Conservation (phyloP, 768 basidiomycete species). For the Russula olivacea region DNA sequence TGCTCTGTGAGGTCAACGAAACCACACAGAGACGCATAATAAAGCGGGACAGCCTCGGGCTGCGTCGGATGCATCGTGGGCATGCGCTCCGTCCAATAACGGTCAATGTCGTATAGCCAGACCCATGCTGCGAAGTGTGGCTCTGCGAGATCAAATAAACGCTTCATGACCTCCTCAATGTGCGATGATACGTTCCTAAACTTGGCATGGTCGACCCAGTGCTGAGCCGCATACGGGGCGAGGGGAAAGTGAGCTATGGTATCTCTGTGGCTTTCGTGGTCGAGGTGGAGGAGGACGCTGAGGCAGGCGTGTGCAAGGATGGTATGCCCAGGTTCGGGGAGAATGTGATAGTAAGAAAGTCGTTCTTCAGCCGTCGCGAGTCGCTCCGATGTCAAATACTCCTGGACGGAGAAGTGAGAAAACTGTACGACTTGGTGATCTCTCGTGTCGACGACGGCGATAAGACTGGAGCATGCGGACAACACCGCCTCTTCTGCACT, state of each 20-base stretch:
- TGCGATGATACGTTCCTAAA: background rate
- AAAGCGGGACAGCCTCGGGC: background rate
- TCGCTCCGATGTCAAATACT: too few relatives aligned
- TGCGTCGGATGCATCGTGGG: background rate
- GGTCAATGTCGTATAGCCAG: constrained; percentile 9
- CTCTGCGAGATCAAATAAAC: background rate
- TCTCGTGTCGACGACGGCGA: too few relatives aligned
- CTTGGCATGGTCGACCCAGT: constrained; percentile 12
- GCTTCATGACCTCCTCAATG: background rate
- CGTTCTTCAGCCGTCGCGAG: too few relatives aligned
- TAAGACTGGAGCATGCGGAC: too few relatives aligned
- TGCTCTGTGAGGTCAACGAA: background rate
- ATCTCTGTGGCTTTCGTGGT: too few relatives aligned
- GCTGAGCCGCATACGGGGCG: background rate
- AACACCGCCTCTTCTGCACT: too few relatives aligned
- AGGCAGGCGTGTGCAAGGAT: too few relatives aligned
- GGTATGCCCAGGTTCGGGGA: too few relatives aligned
- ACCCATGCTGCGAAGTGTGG: constrained; percentile 10
- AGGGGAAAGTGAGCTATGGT: background rate
- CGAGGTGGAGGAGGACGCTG: too few relatives aligned
- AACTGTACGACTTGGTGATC: too few relatives aligned
- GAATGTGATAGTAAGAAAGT: too few relatives aligned
- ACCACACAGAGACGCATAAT: constrained; percentile 10
- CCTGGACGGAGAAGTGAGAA: too few relatives aligned
- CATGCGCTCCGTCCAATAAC: background rate